Evolutionary conservation across 2,329 filamentous ascomycete species (phyloP), one percentile per base, ranked within the genome.

Genomic region (Parastagonospora nodorum): DNA sequence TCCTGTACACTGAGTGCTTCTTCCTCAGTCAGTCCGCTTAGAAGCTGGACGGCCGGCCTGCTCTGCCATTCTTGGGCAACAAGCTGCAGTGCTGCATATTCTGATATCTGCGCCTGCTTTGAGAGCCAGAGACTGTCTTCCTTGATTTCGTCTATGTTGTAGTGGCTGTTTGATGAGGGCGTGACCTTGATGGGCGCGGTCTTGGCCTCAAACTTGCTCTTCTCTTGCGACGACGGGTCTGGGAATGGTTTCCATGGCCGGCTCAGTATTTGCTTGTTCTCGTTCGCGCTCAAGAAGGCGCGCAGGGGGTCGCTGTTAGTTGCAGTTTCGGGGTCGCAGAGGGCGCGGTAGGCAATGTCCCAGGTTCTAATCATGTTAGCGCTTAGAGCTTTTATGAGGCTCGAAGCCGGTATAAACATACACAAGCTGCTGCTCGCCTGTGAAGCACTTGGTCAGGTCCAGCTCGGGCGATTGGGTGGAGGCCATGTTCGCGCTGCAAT

Each of bases 181-280:
- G 90, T 85, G 42, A 92, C 84, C 70, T 96, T 88, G 54, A 97
- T 95, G 5, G 92, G 89, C 16, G 92, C 89, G 1, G 90, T 96
- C 74, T 88, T 92, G 15, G 89, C 89, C 53, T 95, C 89, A 68
- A 95, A 95, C 14, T 84, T 82, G 59, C 83, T 80, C 73, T 87
- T 89, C 28, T 88, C 83, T 63, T 84, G 80, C 44, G 84, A 70
- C 58, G 82, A 85, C 1, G 87, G 79, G 57, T 80, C 65, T 50
- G 83, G 77, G 72, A 93, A 96, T 36, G 87, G 85, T 56, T 81
- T 81, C 66, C 86, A 81, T 24, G 90, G 88, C 48, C 84, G 82
- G 60, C 83, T 85, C 50, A 97, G 82, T 50, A 92, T 79, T 47
- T 82, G 78, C 61, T 86, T 77, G 60, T 89, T 87, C 59, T 87